Base-by-base conservation (phyloP, 331 rosid species). In the Pyracantha coccinea region DNA sequence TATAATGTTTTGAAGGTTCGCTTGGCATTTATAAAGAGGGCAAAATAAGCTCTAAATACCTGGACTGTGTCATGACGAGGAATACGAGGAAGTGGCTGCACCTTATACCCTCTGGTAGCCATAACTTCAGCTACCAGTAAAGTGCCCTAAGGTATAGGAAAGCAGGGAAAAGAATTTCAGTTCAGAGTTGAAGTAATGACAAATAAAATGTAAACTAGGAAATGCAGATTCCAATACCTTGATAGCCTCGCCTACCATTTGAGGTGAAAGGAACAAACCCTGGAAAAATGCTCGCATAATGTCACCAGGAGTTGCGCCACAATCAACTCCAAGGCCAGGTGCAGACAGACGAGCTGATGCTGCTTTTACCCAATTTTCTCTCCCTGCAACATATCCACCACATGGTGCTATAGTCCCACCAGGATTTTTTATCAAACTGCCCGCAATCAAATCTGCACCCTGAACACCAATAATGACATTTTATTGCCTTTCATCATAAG, bases 361-460 rank as follows among this genome's bases (percentile, higher is more conserved):
- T 28, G 92, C 98, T 79, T 82, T 82, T 15, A 93, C 96, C 89
- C 88, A 89, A 81, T 68, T 86, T 71, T 82, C 86, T 47, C 72
- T 86, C 75, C 97, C 97, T 19, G 98, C 98, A 72, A 93, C 87
- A 57, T 93, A 93, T 81, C 98, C 98, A 57, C 98, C 98, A 23
- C 96, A 93, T 28, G 98, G 94, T 24, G 98, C 96, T 29, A 93
- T 81, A 6, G 97, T 93, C 82, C 97, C 98, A 59, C 98, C 97
- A 13, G 98, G 98, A 81, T 91, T 93, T 87, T 93, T 93, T 62
- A 93, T 91, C 82, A 93, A 76, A 83, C 98, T 93, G 62, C 98
- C 98, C 15, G 97, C 98, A 2, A 93, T 93, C 81, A 93, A 81
- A 78, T 93, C 98, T 70, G 98, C 98, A 72, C 91, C 98, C 98